phyloP scores from a whole-genome alignment of 2,329 filamentous ascomycete species.

The Cryphonectria radicalis region DNA sequence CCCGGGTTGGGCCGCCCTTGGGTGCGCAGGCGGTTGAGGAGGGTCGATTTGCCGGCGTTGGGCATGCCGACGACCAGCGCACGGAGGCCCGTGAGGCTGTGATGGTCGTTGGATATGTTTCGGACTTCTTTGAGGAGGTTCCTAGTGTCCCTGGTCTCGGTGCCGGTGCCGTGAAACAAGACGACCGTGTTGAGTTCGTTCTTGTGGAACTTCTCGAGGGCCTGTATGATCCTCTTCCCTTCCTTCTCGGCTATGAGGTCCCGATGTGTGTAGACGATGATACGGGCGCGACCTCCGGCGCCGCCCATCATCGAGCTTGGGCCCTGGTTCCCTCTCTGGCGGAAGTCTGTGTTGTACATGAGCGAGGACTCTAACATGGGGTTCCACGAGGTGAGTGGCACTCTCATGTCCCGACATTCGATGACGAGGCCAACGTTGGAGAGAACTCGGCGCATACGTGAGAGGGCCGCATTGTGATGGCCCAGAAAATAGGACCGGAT shows the following conservation, averaged over 20 bases:
- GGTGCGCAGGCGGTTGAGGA: conserved; percentile 84
- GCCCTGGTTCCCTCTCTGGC: conserved; percentile 18
- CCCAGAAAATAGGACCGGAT: conserved; percentile 92
- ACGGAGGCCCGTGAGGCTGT: conserved; percentile 78
- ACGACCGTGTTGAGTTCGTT: conserved; percentile 39
- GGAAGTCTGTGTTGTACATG: conserved; percentile 51
- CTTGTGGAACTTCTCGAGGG: conserved; percentile 47
- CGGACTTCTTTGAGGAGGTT: conserved; percentile 54
- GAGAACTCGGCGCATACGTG: conserved; percentile 81
- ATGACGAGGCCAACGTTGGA: conserved; percentile 84
- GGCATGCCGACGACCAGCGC: conserved; percentile 95
- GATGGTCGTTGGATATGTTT: conserved; percentile 50
- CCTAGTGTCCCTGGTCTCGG: conserved; percentile 38
- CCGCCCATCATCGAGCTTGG: conserved; percentile 52
- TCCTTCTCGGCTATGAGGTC: conserved; percentile 63
- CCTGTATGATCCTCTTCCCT: conserved; percentile 36
- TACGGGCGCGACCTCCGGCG: conserved; percentile 62
- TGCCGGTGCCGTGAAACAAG: conserved; percentile 37
- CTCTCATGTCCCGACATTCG: conserved; percentile 92
- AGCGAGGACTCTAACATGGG: conserved; percentile 83
- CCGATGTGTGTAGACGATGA: conserved; percentile 90
- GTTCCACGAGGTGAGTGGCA: conserved; percentile 88
- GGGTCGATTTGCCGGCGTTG: conserved; percentile 92
- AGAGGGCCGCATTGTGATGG: conserved; percentile 82
- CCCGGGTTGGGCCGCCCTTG: conserved; percentile 60